Conservation (phyloP, 2,329 filamentous ascomycete species). For the Aspergillus pseudoviridinutans region DNA sequence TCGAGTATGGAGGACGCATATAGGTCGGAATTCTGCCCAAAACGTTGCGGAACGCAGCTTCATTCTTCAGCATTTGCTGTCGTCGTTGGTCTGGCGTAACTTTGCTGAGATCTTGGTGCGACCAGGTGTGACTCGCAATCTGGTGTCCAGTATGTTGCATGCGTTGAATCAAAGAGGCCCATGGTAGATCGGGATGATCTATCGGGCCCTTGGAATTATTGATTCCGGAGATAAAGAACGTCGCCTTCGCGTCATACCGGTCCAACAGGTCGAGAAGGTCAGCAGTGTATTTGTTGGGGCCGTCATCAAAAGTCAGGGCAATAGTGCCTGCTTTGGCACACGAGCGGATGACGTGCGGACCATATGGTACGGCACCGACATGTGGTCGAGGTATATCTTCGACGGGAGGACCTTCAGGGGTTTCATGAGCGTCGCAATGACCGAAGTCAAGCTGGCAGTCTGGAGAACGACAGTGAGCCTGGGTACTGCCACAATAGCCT, state of each 20-base stretch:
- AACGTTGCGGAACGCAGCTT: slow-evolving; percentile 46
- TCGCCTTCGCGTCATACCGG: slow-evolving; percentile 59
- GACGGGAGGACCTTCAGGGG: slow-evolving; percentile 34
- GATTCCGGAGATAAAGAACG: slow-evolving; percentile 60
- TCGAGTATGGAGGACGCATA: slow-evolving; percentile 51
- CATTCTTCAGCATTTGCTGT: slow-evolving; percentile 45
- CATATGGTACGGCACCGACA: slow-evolving; percentile 36
- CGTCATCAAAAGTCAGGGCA: slow-evolving; percentile 66
- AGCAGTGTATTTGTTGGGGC: slow-evolving; percentile 58
- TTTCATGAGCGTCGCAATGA: slow-evolving; percentile 34
- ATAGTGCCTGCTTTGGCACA: slow-evolving; percentile 54
- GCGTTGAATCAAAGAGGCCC: slow-evolving; percentile 37
- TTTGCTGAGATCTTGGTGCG: slow-evolving; percentile 44
- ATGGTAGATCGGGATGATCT: slow-evolving; percentile 38
- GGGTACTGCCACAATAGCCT: slow-evolving; percentile 39
- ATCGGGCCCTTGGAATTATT: slow-evolving; percentile 46
- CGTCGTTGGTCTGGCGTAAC: slow-evolving; percentile 35
- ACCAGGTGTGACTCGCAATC: slow-evolving; percentile 52
- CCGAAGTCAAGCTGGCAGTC: slow-evolving; percentile 40
- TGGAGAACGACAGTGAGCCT: slow-evolving; percentile 37
- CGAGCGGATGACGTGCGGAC: slow-evolving; percentile 30
- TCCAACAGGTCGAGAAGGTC: slow-evolving; percentile 60
- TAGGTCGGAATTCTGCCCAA: slow-evolving; percentile 50
- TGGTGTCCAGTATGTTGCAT: slow-evolving; percentile 47
- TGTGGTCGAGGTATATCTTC: slow-evolving; percentile 31